Conservation (phyloP, 2,329 filamentous ascomycete species). For the Graphilbum fragrans region DNA sequence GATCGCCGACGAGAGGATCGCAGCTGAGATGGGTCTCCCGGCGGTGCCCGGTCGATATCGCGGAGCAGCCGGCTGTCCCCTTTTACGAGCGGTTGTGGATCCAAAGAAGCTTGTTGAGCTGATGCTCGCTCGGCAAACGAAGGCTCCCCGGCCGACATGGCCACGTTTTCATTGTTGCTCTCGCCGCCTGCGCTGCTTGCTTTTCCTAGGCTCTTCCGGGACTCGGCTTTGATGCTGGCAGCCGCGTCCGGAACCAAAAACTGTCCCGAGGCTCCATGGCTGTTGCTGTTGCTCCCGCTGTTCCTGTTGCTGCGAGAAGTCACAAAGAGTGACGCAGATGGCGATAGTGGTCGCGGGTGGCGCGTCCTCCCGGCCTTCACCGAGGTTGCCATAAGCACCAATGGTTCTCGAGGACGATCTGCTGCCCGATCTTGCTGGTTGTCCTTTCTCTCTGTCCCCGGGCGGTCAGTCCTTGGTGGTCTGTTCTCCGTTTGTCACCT, state of each 20-base stretch:
- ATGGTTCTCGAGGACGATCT: too few species aligned
- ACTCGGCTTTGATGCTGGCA: background rate
- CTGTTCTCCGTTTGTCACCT: too few species aligned
- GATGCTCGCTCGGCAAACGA: slow-evolving; percentile 8
- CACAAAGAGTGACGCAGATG: too few species aligned
- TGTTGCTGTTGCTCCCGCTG: background rate
- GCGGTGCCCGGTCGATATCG: slow-evolving; percentile 24
- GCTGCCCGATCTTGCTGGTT: too few species aligned
- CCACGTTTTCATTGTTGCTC: background rate
- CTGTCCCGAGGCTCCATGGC: too few species aligned
- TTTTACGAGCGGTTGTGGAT: slow-evolving; percentile 19
- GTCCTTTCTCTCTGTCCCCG: too few species aligned
- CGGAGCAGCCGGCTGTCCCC: slow-evolving; percentile 23
- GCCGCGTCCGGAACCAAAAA: background rate
- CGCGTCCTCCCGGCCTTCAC: too few species aligned
- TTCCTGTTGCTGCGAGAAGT: too few species aligned
- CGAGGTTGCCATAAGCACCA: too few species aligned
- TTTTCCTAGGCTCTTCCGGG: background rate
- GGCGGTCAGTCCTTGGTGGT: too few species aligned
- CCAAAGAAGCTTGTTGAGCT: slow-evolving; percentile 1
- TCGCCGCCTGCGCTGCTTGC: background rate
- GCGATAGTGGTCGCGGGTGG: too few species aligned
- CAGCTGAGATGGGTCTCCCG: slow-evolving; percentile 22
- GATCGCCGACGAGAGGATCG: slow-evolving; percentile 17
- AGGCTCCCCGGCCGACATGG: background rate